Conservation (phyloP, 1,139 yeast genomes). For the Suhomyces yuchorum region DNA sequence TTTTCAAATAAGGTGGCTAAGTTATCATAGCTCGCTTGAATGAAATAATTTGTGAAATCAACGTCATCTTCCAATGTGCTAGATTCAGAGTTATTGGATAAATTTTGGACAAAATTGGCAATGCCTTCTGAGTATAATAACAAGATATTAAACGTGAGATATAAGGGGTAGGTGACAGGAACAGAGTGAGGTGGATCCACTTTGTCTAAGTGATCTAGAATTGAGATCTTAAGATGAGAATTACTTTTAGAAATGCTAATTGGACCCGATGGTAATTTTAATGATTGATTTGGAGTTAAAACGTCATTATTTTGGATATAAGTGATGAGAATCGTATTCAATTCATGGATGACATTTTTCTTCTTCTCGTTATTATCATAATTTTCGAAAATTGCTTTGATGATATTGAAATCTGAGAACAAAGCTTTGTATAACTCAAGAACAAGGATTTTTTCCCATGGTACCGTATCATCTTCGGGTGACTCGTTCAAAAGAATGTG, state of each 20-base stretch:
- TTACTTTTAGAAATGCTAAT: slow-evolving; percentile 27
- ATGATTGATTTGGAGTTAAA: slow-evolving; percentile 35
- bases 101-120: slow-evolving; percentile 52
- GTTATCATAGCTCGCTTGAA: slow-evolving; percentile 48
- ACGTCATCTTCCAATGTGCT: slow-evolving; percentile 37
- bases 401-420: slow-evolving; percentile 55
- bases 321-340: slow-evolving; percentile 50
- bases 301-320: slow-evolving; percentile 30
- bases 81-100: slow-evolving; percentile 33
- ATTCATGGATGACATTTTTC: slow-evolving; percentile 62
- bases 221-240: slow-evolving; percentile 51
- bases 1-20: slow-evolving; percentile 49
- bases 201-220: slow-evolving; percentile 78
- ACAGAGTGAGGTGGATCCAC: slow-evolving; percentile 63
- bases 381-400: slow-evolving; percentile 55
- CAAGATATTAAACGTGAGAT: slow-evolving; percentile 57
- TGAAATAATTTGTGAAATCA: slow-evolving; percentile 42
- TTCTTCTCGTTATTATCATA: slow-evolving; percentile 63
- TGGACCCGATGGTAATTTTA: slow-evolving; percentile 27
- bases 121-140: slow-evolving; percentile 68
- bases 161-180: slow-evolving; percentile 64
- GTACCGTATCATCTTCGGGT: slow-evolving; percentile 15
- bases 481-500: slow-evolving; percentile 53
- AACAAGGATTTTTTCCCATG: slow-evolving; percentile 74
- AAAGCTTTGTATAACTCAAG: slow-evolving; percentile 70